Conservation (phyloP, 2,329 filamentous ascomycete species). For the Aspergillus piperis region DNA sequence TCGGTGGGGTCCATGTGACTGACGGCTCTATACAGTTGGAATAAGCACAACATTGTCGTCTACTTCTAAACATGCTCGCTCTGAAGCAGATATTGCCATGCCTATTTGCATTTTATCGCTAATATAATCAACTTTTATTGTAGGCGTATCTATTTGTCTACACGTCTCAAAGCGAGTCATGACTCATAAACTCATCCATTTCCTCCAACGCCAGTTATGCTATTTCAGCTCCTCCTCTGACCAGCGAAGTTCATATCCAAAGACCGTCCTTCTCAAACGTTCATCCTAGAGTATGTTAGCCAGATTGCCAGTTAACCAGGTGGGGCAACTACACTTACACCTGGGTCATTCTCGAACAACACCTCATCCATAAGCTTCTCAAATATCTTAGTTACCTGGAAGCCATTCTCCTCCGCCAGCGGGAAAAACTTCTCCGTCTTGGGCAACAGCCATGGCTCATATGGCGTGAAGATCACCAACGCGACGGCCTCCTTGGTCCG, state of each 20-base stretch:
- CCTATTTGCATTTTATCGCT: no score
- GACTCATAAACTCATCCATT: no score
- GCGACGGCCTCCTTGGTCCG: slow-evolving; percentile 60
- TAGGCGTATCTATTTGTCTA: no score
- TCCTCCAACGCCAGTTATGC: neutral
- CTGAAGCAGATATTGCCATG: no score
- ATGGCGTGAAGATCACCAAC: slow-evolving; percentile 91
- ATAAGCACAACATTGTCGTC: no score
- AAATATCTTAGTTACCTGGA: slow-evolving; percentile 75
- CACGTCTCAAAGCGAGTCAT: no score
- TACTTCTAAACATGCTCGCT: no score
- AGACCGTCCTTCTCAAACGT: slow-evolving; percentile 77
- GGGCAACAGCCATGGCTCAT: slow-evolving; percentile 84
- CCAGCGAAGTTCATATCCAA: slow-evolving; percentile 75
- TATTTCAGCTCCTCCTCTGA: slow-evolving; percentile 32
- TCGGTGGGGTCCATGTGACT: slow-evolving; percentile 4
- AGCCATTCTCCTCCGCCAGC: slow-evolving; percentile 67
- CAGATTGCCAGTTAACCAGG: neutral
- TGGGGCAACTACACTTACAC: slow-evolving; percentile 50
- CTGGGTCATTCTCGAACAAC: slow-evolving; percentile 86
- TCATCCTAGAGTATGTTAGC: slow-evolving; percentile 59
- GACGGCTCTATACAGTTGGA: no score
- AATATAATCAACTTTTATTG: no score
- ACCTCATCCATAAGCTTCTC: slow-evolving; percentile 82
- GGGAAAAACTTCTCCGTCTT: slow-evolving; percentile 89